Evolutionary conservation across 2,329 filamentous ascomycete species (phyloP), one percentile per base, ranked within the genome.

Genomic region (Orbilia blumenaviensis): DNA sequence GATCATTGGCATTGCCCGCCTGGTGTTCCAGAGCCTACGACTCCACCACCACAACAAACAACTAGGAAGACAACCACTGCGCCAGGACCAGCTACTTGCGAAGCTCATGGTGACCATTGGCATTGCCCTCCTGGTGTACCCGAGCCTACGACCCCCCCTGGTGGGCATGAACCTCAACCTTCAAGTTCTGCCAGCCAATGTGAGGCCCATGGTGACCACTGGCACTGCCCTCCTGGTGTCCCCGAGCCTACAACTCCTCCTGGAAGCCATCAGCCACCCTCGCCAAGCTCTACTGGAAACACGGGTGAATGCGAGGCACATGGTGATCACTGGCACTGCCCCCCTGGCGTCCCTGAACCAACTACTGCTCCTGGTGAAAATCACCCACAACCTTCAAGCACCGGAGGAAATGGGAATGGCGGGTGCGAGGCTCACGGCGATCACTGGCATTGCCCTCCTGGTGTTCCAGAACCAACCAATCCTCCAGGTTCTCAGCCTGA

Each of bases 351-450:
- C 2, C 27, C 50, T 16, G 50, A 56, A 9, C 52, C 52, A 6
- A 56, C 52, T 38, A 56, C 16, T 5, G 29, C 32, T n/a, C 52
- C 52, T 25, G 21, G 18, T 14, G 32, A 21, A 56, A 18, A 23
- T 32, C 4, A 56, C 7, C 52, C 52, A n/a, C 29, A 16, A 10
- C 16, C 32, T 10, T 9, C 52, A 25, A 56, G n/a, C 9, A 8
- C 50, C 10, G 29, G 29, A 36, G 32, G 48, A 21, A 34, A 16
- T 12, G 46, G 21, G 32, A 25, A n/a, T 14, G 52, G 32, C 1
- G 29, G 38, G 32, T 56, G 52, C n/a, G 52, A 56, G 16, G 52
- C 52, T n/a, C 52, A 56, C 9, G 52, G 52, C 9, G 52, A 56
- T 8, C 52, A 56, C 32, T 56, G 52, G 52, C 52, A 56, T 16